A percentile compares a stretch with the other conserved stretches of the same genome.
These are phyloP conservation scores for Pseudogymnoascus sp. DNA, from an alignment of 2,329 filamentous ascomycete genomes.

Conservation along the genomic window DNA sequence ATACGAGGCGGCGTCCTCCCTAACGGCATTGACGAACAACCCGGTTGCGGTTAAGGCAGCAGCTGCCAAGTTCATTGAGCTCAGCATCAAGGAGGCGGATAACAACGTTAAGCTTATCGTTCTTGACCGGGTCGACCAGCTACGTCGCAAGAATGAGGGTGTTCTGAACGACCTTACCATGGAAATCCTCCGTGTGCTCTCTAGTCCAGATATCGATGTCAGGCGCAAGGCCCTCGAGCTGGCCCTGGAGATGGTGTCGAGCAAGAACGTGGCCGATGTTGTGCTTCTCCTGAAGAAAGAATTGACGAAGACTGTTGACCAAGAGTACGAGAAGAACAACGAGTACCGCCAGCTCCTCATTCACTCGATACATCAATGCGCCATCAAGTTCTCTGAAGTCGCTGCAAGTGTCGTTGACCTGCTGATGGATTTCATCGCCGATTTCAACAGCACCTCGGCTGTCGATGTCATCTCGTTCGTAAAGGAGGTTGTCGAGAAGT, in stretches of 20 bases:
- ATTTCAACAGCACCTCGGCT: constrained; percentile 94
- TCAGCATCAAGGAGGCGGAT: constrained; percentile 94
- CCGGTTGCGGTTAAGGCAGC: constrained; percentile 96
- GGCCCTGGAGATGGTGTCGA: constrained; percentile 94
- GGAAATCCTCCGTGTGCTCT: constrained; percentile 92
- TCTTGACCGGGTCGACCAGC: constrained; percentile 81
- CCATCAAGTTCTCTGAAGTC: constrained; percentile 98
- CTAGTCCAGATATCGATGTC: constrained; percentile 92
- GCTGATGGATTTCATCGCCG: constrained; percentile 97
- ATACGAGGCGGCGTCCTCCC: constrained; percentile 91
- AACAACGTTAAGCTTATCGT: constrained; percentile 99
- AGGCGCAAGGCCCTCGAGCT: constrained; percentile 84
- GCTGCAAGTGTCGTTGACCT: constrained; percentile 93
- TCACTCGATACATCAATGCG: constrained; percentile 94
- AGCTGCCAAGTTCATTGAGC: constrained; percentile 89
- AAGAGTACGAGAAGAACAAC: constrained; percentile 97
- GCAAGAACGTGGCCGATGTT: constrained; percentile 97
- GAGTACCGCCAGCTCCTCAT: constrained; percentile 94
- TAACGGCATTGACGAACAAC: constrained; percentile 90
- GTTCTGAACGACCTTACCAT: constrained; percentile 90
- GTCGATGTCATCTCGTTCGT: constrained; percentile 98
- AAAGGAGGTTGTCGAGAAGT: constrained; percentile 98
- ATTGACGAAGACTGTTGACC: constrained; percentile 91
- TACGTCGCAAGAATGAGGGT: constrained; percentile 81
- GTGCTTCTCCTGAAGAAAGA: constrained; percentile 96